Base-by-base conservation (phyloP, 768 basidiomycete species). In the Coprinopsis strossmayeri region DNA sequence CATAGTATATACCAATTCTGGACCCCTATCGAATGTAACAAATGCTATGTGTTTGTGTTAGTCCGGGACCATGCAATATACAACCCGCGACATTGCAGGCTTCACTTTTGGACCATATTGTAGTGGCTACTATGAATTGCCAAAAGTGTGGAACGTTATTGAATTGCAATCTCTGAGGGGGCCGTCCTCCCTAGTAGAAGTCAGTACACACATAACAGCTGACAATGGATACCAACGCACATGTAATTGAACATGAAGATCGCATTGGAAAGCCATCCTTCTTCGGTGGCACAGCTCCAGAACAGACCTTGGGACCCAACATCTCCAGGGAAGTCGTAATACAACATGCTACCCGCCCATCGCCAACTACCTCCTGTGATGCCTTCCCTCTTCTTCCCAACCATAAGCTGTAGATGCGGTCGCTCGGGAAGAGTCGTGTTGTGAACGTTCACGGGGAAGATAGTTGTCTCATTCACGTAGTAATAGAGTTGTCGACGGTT, bases 321-420 rank as follows among this genome's bases (percentile, higher is more conserved):
- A 71, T 77, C 51, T 65, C 59, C 59, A 13, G 58, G 58, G 26
- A 55, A 62, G 49, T 76, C 72, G 55, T 77, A 77, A 54, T 74
- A 73, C 27, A 81, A 66, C 70, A 71, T 71, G 10, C 76, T 77
- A 17, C 77, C 77, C 54, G 70, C 62, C 78, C 79, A 83, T 46
- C 70, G 55, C 79, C 80, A 82, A 7, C 52, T 56, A 3, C 76
- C 75, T 28, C 66, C 66, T 20, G 54, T 56, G 15, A 77, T 59
- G 20, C 72, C 70, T 20, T 60, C 61, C 21, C 46, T 59, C 53
- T 70, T 69, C 28, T 57, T 63, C 18, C 68, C 72, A 18, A 75
- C 55, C 7, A 70, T 60, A 27, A 84, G 58, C 57, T 79, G 78
- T 45, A 81, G 64, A 9, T 77, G 77, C 13, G 70, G 61, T 3